Percentiles rank a stretch among this genome's conserved stretches.
phyloP scores from a whole-genome alignment of 305 asterid genomes.

The Fraxinus latifolia region DNA sequence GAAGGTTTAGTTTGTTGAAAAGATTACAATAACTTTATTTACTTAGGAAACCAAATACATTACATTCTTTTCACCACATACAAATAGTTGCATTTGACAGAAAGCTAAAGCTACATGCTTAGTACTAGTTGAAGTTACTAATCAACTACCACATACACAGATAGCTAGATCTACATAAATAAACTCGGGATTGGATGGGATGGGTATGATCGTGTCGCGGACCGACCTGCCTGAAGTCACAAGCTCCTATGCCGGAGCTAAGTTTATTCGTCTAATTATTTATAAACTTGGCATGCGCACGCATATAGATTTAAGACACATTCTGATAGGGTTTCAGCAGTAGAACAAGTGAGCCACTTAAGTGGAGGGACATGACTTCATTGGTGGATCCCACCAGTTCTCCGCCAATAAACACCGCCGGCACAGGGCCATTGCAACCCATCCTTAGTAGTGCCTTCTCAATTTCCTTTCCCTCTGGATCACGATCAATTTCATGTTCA shows the following conservation, averaged over 20 bases:
- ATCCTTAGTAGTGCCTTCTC: constrained; percentile 49
- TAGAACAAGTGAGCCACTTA: constrained; percentile 57
- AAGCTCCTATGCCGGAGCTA: neutral
- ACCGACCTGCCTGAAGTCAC: neutral
- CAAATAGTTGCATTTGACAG: constrained; percentile 7
- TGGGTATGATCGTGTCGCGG: neutral
- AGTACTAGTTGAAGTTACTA: constrained; percentile 10
- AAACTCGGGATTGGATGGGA: neutral
- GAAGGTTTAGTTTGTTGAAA: neutral
- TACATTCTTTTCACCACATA: constrained; percentile 21
- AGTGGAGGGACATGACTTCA: constrained; percentile 76
- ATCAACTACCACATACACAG: constrained; percentile 19
- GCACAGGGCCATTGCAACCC: constrained; percentile 50
- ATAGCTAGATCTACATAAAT: neutral
- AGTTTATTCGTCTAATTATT: neutral
- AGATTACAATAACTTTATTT: neutral
- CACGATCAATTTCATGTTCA: constrained; percentile 51
- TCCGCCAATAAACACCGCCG: constrained; percentile 61
- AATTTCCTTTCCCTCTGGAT: constrained; percentile 56
- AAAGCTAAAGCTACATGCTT: constrained; percentile 16
- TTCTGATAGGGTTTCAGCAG: constrained; percentile 41
- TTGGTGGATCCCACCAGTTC: constrained; percentile 62
- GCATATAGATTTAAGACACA: neutral
- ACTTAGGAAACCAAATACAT: constrained; percentile 20
- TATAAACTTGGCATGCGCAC: neutral